These are phyloP conservation scores for Geotrichum carabidarum DNA, from an alignment of 1,139 yeast species.

Conservation along the genomic window DNA sequence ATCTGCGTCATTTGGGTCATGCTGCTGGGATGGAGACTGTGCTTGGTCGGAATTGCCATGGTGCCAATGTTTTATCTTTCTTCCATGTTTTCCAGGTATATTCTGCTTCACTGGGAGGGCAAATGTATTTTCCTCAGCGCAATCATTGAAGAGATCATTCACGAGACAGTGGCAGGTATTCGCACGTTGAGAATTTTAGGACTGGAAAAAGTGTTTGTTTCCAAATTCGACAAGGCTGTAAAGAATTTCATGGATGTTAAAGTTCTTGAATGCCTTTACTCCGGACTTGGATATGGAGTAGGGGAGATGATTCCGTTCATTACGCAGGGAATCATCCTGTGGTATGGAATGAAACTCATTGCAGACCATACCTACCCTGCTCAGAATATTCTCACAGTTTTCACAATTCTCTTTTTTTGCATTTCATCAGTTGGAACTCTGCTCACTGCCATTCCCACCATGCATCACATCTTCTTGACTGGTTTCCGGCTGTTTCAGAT, in stretches of 20 bases:
- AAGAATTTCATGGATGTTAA: conserved; percentile 29
- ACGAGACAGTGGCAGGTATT: conserved; percentile 56
- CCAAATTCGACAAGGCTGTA: conserved; percentile 29
- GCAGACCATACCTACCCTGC: conserved; percentile 51
- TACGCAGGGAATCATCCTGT: conserved; percentile 66
- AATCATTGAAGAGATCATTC: conserved; percentile 48
- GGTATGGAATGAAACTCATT: conserved; percentile 70
- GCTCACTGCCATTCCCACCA: conserved; percentile 64
- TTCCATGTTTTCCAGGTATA: conserved; percentile 49
- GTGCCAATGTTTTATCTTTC: conserved; percentile 56
- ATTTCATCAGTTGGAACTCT: conserved; percentile 57
- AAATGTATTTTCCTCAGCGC: conserved; percentile 55
- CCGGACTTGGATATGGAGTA: conserved; percentile 59
- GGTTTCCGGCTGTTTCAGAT: conserved; percentile 41
- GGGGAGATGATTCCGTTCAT: conserved; percentile 51
- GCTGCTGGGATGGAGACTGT: conserved; percentile 76
- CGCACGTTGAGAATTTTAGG: conserved; percentile 59
- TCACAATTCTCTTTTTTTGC: conserved; percentile 69
- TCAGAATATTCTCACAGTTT: conserved; percentile 58
- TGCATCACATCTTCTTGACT: conserved; percentile 57
- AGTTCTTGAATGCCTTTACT: conserved; percentile 24
- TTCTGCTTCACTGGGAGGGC: conserved; percentile 54
- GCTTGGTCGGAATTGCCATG: conserved; percentile 73
- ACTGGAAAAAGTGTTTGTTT: conserved; percentile 46
- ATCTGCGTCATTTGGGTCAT: conserved; percentile 75